These are phyloP conservation scores for Dysphania ambrosioides DNA, from an alignment of 148 eudicot species.

Conservation along the genomic window DNA sequence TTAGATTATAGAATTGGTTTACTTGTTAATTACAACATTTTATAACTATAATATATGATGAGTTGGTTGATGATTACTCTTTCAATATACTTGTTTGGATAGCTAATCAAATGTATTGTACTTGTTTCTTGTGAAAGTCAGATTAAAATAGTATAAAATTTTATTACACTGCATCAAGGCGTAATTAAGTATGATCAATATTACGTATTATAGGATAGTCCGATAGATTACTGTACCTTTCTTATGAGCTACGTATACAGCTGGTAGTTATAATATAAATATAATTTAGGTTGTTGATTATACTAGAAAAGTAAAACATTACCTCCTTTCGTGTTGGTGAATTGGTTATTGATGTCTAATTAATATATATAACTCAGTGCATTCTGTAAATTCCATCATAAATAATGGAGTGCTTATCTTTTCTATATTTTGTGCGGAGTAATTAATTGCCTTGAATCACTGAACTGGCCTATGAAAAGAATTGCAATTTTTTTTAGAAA, in stretches of 20 bases:
- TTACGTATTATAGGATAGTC: no score
- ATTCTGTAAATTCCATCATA: not conserved
- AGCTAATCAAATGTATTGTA: not conserved
- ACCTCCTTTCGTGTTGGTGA: not conserved
- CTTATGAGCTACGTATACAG: not conserved
- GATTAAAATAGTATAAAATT: not conserved
- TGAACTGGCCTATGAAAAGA: no score
- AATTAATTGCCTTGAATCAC: no score
- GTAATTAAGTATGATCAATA: no score
- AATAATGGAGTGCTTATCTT: no score
- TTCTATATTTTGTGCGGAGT: no score
- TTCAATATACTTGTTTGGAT: not conserved
- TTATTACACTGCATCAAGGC: not conserved
- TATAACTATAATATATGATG: not conserved
- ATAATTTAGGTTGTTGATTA: not conserved
- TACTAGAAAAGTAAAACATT: not conserved
- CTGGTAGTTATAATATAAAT: no score
- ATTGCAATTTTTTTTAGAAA: no score
- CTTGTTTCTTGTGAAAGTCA: conserved; percentile 4
- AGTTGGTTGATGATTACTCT: not conserved
- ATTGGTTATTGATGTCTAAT: conserved; percentile 3
- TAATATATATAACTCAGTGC: not conserved
- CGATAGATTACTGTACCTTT: no score
- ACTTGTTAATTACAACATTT: no score
- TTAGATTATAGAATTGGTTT: not conserved